Evolutionary conservation across 2,329 filamentous ascomycete species (phyloP).

Genomic region (Xylaria sp.): DNA sequence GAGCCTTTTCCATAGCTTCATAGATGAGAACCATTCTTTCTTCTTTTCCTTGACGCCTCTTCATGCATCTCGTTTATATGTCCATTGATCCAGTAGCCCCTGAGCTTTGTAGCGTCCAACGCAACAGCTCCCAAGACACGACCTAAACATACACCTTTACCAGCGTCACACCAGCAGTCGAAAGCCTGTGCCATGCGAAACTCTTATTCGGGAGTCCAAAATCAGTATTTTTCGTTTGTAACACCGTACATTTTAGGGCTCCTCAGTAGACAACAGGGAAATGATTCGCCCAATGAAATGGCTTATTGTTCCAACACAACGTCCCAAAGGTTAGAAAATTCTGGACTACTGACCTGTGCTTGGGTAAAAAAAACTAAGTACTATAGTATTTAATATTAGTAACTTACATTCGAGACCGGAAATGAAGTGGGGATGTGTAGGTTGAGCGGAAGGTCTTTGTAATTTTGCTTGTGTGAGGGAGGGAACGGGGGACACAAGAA

Average conservation of each 20-base stretch:
- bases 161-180: slow-evolving; percentile 31
- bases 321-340: not conserved
- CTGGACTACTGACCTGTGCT: slow-evolving; percentile 23
- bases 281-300: not conserved
- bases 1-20: not conserved
- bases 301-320: not conserved
- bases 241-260: no score
- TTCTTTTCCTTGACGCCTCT: slow-evolving; percentile 5
- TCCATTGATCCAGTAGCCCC: slow-evolving; percentile 28
- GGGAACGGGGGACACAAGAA: not conserved
- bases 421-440: not conserved
- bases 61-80: slow-evolving; percentile 30
- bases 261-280: not conserved
- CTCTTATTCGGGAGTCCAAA: not conserved
- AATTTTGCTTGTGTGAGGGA: not conserved
- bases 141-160: slow-evolving; percentile 21
- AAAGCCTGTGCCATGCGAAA: slow-evolving; percentile 31
- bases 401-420: not conserved
- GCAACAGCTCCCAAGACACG: slow-evolving; percentile 21
- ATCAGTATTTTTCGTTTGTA: slow-evolving; percentile 6
- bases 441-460: not conserved
- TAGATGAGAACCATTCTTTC: not conserved
- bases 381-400: slow-evolving; percentile 6
- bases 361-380: slow-evolving; percentile 28
- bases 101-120: slow-evolving; percentile 16